Percentiles rank a stretch among this genome's conserved stretches.
phyloP scores from a whole-genome alignment of 768 basidiomycete species.

The Pleurotus giganteus region DNA sequence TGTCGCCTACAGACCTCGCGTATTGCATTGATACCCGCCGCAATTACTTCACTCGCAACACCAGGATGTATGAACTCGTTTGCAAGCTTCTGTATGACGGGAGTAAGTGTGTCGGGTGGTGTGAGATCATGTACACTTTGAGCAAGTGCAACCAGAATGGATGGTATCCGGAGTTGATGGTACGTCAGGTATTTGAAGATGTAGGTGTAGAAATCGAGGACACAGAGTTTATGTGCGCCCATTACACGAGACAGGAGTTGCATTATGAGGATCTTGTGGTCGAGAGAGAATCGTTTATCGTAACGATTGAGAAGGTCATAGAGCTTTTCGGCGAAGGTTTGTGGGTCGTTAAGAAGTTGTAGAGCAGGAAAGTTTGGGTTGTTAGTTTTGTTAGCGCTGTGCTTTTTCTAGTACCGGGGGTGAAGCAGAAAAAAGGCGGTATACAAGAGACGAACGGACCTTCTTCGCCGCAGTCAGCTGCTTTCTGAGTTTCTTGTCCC shows the following conservation, averaged over 20 bases:
- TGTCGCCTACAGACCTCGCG: slow-evolving; percentile 93
- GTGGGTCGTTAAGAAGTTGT: slow-evolving; percentile 91
- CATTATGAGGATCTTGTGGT: slow-evolving; percentile 97
- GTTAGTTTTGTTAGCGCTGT: slow-evolving; percentile 24
- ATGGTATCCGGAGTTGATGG: slow-evolving; percentile 88
- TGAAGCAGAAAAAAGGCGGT: neutral
- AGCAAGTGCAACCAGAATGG: slow-evolving; percentile 91
- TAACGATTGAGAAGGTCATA: slow-evolving; percentile 80
- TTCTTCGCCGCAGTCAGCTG: slow-evolving; percentile 73
- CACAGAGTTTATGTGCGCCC: slow-evolving; percentile 88
- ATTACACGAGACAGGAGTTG: slow-evolving; percentile 93
- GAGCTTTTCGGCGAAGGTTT: slow-evolving; percentile 92
- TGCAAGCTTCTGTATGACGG: slow-evolving; percentile 88
- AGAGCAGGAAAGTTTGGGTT: slow-evolving; percentile 85
- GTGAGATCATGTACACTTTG: slow-evolving; percentile 95
- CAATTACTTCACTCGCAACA: slow-evolving; percentile 91
- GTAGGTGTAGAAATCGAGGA: slow-evolving; percentile 95
- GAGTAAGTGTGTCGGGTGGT: slow-evolving; percentile 88
- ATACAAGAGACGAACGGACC: slow-evolving; percentile 33
- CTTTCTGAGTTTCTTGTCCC: slow-evolving; percentile 77
- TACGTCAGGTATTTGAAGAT: slow-evolving; percentile 91
- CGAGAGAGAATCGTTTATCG: slow-evolving; percentile 94
- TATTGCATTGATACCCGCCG: slow-evolving; percentile 95
- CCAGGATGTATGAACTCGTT: slow-evolving; percentile 98
- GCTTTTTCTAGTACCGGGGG: slow-evolving; percentile 27